These are phyloP conservation scores for Lactarius indigo DNA, from an alignment of 768 basidiomycete genomes.

Conservation along the genomic window DNA sequence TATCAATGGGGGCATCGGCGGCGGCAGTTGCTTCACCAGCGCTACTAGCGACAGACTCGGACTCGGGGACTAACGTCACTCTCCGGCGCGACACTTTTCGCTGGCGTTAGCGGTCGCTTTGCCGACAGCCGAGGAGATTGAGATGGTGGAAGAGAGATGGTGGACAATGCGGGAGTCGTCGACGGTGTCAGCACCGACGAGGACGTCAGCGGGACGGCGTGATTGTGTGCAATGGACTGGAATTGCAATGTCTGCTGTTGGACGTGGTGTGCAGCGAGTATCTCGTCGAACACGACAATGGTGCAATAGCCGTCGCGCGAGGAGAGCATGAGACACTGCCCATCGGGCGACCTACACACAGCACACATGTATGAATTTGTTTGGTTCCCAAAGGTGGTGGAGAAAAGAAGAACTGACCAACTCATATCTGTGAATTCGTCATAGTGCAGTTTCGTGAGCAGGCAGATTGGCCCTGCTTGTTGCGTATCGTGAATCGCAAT, in stretches of 20 bases:
- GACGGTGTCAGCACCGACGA: constrained; percentile 37
- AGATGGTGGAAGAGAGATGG: constrained; percentile 22
- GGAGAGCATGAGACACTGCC: constrained; percentile 86
- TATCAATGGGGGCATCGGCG: neutral
- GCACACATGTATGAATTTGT: neutral
- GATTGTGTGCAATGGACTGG: constrained; percentile 84
- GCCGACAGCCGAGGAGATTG: constrained; percentile 25
- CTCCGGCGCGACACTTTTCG: constrained; percentile 12
- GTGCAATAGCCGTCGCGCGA: constrained; percentile 98
- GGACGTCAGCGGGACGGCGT: constrained; percentile 60
- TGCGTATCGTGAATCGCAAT: constrained; percentile 96
- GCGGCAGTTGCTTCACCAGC: neutral
- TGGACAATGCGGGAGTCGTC: constrained; percentile 35
- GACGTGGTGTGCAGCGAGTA: constrained; percentile 80
- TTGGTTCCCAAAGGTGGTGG: neutral
- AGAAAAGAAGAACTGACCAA: constrained; percentile 58
- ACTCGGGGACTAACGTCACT: constrained; percentile 15
- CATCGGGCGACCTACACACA: constrained; percentile 88
- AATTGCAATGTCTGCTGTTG: constrained; percentile 91
- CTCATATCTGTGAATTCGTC: constrained; percentile 96
- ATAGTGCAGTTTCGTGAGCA: constrained; percentile 93
- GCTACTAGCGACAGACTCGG: constrained; percentile 30
- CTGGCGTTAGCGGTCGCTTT: constrained; percentile 33
- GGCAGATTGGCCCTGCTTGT: constrained; percentile 85
- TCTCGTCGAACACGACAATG: constrained; percentile 90